Base-by-base conservation (phyloP, 345 rosid genomes). In the Brassica juncea region DNA sequence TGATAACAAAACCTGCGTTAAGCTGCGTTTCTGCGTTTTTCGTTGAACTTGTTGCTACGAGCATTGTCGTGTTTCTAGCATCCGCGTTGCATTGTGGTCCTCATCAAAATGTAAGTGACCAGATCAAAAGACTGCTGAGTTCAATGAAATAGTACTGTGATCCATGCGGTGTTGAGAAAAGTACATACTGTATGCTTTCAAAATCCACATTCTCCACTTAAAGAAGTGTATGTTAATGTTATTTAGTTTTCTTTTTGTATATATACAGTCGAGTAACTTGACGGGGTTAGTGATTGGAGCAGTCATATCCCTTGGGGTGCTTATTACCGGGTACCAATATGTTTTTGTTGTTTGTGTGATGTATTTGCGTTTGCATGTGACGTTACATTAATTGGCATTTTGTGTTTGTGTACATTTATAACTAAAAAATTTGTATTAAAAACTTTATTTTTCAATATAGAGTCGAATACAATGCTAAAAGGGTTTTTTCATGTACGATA, bases 31-130 rank as follows among this genome's bases (percentile, higher is more conserved):
- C 98, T 60, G 94, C 97, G 28, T 94, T 94, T 86, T 88, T 86
- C 86, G 91, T 88, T 8, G 98, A 94, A 78, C 82, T 94, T 68
- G 78, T 94, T 1, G 90, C 97, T 0, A 89, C 93, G 4, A 84
- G 88, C 81, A 86, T 90, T 23, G 69, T 91, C 19, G 84, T 94
- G 71, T 89, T 94, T 79, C 86, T 92, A 0, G 85, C 80, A 14
- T 89, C 97, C 1, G 84, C 97, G 0, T 25, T 94, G 68, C 80
- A 85, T 11, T 76, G 83, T 61, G 85, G 89, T 83, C 78, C 87
- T 78, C 68, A 70, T 65, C 86, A 80, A 83, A 76, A 85, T 5
- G 97, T 94, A 87, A 84, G 88, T 30, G 23, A 35, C 19, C 60
- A 19, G 11, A 54, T 25, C 14, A 3, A 27, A 11, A 27, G 8